These are phyloP conservation scores for Areca catechu DNA, from an alignment of 176 grass and related monocot genomes.

Conservation along the genomic window DNA sequence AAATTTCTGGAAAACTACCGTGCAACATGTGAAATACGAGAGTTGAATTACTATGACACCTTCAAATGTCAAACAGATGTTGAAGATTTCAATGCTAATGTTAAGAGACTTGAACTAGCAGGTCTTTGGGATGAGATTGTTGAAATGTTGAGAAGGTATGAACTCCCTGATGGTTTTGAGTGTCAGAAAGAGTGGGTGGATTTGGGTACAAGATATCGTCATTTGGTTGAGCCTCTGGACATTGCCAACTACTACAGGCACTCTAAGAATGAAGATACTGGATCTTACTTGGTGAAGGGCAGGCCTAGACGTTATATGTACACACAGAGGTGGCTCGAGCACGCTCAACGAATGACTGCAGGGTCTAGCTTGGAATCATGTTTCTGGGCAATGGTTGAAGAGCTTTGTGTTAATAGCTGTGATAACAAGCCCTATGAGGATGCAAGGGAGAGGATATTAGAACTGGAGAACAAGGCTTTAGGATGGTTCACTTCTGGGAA, in stretches of 20 bases:
- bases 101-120: constrained; percentile 59
- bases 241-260: constrained; percentile 98
- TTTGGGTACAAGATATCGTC: constrained; percentile 62
- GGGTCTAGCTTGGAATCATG: constrained; percentile 67
- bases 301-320: constrained; percentile 76
- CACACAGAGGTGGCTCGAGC: constrained; percentile 80
- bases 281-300: constrained; percentile 67
- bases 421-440: constrained; percentile 43
- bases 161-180: constrained; percentile 80
- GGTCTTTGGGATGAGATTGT: constrained; percentile 92
- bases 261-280: constrained; percentile 88
- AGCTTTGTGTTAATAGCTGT: constrained; percentile 59
- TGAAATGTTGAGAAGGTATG: constrained; percentile 71
- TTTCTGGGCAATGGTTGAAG: constrained; percentile 83
- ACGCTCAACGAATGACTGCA: constrained; percentile 29
- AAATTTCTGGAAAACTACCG: constrained; percentile 51
- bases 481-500: constrained; percentile 52
- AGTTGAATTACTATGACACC: constrained; percentile 68
- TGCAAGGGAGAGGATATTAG: constrained; percentile 44
- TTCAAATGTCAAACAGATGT: constrained; percentile 80
- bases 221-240: constrained; percentile 83
- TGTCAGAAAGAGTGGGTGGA: constrained; percentile 57
- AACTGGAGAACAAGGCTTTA: constrained; percentile 53
- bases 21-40: constrained; percentile 44
- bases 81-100: constrained; percentile 81